Base-by-base conservation (phyloP, 2,329 filamentous ascomycete genomes). In the Calonectria leucothoes region DNA sequence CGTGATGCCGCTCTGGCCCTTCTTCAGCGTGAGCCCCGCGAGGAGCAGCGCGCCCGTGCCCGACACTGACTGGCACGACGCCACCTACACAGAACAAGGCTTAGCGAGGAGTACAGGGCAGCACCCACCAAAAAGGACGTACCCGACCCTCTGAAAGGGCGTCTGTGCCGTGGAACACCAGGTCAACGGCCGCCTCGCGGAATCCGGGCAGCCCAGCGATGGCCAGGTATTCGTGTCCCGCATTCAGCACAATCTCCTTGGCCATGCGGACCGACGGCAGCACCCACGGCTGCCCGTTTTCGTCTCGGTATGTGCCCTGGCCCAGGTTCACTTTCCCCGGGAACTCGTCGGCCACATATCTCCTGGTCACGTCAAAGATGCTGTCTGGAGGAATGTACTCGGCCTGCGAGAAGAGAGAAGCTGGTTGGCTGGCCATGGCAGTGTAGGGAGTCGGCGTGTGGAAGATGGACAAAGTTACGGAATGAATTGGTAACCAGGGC, bases 31-130 rank as follows among this genome's bases (percentile, higher is more conserved):
- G 14, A 84, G 77, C 0, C 82, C 85, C 0, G 81, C 83, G 1
- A 86, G 78, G 1, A 84, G 77, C 6, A 85, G 79, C 6, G 85
- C 84, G 15, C 86, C 86, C 1, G 86, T 87, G 2, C 86, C 85
- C 0, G 85, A 86, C 8, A 87, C 74, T 0, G 84, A 81, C 35
- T 87, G 86, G 25, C 81, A 83, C 0, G 82, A 81, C 0, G 83
- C 83, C n/a, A 85, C 76, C 82, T 82, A 55, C 17, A 1, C 17
- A 1, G 74, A 71, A 8, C 20, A 3, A 8, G 29, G 14, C 0
- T 79, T 74, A 29, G 81, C 75, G 35, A 70, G 2, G 7, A 70
- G 11, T 79, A 64, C 81, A 81, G 74, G 83, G 79, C 33, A 84
- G 77, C 6, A 71, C 3, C 20, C 14, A 1, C 10, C 12, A 11